Evolutionary conservation across 169 alveolate genomes (phyloP), one percentile per base, ranked within the genome.

Genomic region (Babesia ovis): DNA sequence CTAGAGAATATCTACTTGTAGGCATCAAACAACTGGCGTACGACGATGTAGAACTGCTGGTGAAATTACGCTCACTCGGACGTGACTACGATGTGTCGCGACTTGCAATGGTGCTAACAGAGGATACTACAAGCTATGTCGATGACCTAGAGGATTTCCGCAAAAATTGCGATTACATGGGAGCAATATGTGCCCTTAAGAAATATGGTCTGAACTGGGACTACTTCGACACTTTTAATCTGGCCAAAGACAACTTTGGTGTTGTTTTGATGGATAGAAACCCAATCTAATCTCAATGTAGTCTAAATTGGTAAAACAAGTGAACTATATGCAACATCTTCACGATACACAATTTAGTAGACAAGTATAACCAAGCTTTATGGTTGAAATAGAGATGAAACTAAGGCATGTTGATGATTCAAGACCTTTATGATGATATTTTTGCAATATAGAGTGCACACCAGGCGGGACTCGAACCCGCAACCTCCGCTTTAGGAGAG

Each of bases 391-490:
- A n/a, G n/a, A n/a, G n/a, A n/a, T n/a, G n/a, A n/a, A n/a, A n/a
- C n/a, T n/a, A n/a, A n/a, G n/a, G n/a, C n/a, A n/a, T n/a, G n/a
- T n/a, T n/a, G n/a, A n/a, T n/a, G n/a, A n/a, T n/a, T n/a, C n/a
- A n/a, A n/a, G n/a, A n/a, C n/a, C n/a, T n/a, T n/a, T n/a, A n/a
- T n/a, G n/a, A n/a, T n/a, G n/a, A n/a, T n/a, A n/a, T n/a, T n/a
- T n/a, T n/a, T 9, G 14, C 46, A 39, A 39, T 39, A 57, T 4
- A 1, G 18, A 3, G 45, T 39, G 5, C 45, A 92, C 97, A 91
- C 96, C 93, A 90, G 97, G 93, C 92, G 97, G 97, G 97, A 93
- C 96, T 93, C 94, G 97, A 93, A 93, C 97, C 97, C 97, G 92
- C 95, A 93, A 93, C 95, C 97, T 91, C 94, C 91, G 95, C 97